Evolutionary conservation across 2,329 filamentous ascomycete genomes (phyloP), one percentile per base, ranked within the genome.

Genomic region (Coniochaeta ligniaria): DNA sequence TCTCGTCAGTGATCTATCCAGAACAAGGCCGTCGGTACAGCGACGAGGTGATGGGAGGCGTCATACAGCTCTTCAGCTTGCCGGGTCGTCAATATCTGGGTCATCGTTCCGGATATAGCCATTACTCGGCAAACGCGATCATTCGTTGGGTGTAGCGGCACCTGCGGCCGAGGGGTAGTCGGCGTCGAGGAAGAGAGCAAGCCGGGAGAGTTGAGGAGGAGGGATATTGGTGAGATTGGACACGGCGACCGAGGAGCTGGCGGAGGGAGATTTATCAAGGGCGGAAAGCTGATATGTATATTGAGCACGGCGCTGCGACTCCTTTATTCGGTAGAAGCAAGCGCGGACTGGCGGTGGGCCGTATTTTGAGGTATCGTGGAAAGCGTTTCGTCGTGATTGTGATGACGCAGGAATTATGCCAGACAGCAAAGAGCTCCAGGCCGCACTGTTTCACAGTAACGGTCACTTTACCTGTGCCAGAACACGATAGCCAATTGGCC

Each of bases 51-150:
- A 31, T 14, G 38, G 17, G 5, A 43, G 22, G 22, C 22, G 26
- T 50, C 45, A 36, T 82, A 94, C 90, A 95, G 87, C 82, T 95
- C 91, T 77, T 95, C 91, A 65, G 91, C 91, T 80, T 96, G 92
- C 72, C 89, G 86, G 70, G 83, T 79, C 63, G 90, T 91, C 76
- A 95, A 79, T 74, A 91, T 82, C 71, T 85, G 84, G 79, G 84
- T 88, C 90, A 93, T 93, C 66, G 71, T 70, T 68, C 62, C 61
- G 52, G 57, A 35, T 28, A 45, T 35, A 16, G 33, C 31, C 58
- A 38, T 60, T 36, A 11, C 52, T 22, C 52, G n/a, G 26, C 52
- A 24, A 6, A n/a, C 6, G 35, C 22, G 17, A 41, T 58, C 28
- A 36, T 26, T 24, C 58, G 20, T 17, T 5, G 26, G 43, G 12